Evolutionary conservation across 2,329 filamentous ascomycete genomes (phyloP), one percentile per base, ranked within the genome.

Genomic region (Chaetothyriales sp.): DNA sequence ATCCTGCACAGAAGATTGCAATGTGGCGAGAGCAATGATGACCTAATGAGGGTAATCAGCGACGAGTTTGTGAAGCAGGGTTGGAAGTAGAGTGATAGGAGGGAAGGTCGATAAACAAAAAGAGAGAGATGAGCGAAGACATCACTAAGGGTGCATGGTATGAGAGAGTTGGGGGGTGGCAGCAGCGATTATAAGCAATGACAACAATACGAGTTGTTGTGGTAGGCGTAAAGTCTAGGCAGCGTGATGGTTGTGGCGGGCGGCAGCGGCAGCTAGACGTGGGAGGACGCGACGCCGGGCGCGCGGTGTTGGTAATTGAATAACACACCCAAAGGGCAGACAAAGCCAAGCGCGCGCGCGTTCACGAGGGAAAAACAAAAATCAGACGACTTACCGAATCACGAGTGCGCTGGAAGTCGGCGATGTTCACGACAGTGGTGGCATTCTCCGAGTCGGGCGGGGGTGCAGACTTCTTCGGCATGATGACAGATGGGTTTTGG

Each of bases 321-420:
- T 9, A 44, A 28, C 49, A 49, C n/a, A n/a, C n/a, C n/a, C n/a
- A n/a, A n/a, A n/a, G n/a, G n/a, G n/a, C n/a, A n/a, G n/a, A n/a
- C n/a, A n/a, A n/a, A n/a, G n/a, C n/a, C n/a, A n/a, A n/a, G n/a
- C n/a, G n/a, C n/a, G n/a, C n/a, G n/a, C n/a, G n/a, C n/a, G n/a
- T n/a, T n/a, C n/a, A n/a, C n/a, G n/a, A n/a, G n/a, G n/a, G n/a
- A n/a, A n/a, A n/a, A n/a, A n/a, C n/a, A n/a, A n/a, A n/a, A n/a
- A n/a, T n/a, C n/a, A n/a, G n/a, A 51, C 50, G 46, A 73, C 84
- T 77, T 81, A 93, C 87, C 65, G 80, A 82, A 65, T 93, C 86
- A 62, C 86, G 79, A 47, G 88, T 86, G 63, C 82, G 76, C 54
- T 86, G 76, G 65, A 90, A 90, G 66, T 86, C 83, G 52, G 86